Percentiles rank a stretch among this genome's conserved stretches.
phyloP scores from a whole-genome alignment of 768 basidiomycete species.

The Leccinum ochraceum region DNA sequence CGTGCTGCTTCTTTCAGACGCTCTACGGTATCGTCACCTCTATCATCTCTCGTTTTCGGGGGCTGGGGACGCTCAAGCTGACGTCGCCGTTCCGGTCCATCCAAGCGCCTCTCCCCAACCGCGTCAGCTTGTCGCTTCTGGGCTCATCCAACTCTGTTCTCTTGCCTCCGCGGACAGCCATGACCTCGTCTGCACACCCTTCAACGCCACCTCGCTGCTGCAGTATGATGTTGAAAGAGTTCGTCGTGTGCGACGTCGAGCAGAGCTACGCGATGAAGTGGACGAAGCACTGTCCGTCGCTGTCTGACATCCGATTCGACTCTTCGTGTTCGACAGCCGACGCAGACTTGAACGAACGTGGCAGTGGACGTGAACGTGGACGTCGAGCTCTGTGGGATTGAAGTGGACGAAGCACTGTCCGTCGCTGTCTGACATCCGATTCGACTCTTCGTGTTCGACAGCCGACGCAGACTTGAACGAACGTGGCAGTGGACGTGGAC shows the following conservation, averaged over 20 bases:
- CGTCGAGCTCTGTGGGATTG: too few species aligned
- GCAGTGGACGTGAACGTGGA: too few species aligned
- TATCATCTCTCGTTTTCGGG: conserved; percentile 34
- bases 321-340: conserved; percentile 31
- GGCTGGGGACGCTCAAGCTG: conserved; percentile 30
- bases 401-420: too few species aligned
- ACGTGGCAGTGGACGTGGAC: conserved; percentile 23
- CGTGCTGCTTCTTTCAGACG: conserved; percentile 14
- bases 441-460: too few species aligned
- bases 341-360: conserved; percentile 20
- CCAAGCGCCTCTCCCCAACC: conserved; percentile 17
- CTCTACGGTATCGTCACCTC: conserved; percentile 32
- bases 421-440: too few species aligned
- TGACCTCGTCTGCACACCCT: background rate
- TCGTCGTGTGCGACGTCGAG: conserved; percentile 27
- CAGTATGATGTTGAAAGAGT: conserved; percentile 22
- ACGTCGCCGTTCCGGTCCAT: conserved; percentile 35
- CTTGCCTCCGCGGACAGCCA: conserved; percentile 3
- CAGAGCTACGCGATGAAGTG: conserved; percentile 30
- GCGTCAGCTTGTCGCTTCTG: conserved; percentile 5
- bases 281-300: conserved; percentile 30
- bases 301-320: conserved; percentile 31
- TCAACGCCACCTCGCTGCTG: background rate
- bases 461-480: too few species aligned
- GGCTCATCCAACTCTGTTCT: conserved; percentile 3